phyloP scores from a whole-genome alignment of 2,329 filamentous ascomycete genomes.

The Colletotrichum aenigma region DNA sequence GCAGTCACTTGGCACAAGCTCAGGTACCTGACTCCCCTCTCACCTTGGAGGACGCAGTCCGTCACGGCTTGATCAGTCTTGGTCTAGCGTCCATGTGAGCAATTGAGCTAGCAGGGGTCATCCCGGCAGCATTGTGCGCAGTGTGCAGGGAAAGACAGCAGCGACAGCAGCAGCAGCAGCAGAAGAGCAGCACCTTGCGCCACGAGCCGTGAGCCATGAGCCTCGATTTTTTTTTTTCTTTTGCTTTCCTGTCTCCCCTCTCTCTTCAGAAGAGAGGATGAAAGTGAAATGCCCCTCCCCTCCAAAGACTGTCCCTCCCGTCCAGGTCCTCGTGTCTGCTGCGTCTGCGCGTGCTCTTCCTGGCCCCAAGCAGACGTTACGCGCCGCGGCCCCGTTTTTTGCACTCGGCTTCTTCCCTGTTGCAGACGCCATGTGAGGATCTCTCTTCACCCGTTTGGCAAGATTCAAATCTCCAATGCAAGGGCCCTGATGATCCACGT shows the following conservation, averaged over 20 bases:
- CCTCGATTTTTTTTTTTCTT: neutral
- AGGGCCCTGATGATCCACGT: constrained; percentile 3
- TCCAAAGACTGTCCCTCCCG: neutral
- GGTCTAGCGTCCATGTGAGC: constrained; percentile 23
- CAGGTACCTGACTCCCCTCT: constrained; percentile 6
- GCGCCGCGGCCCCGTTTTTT: neutral
- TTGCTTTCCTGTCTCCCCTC: neutral
- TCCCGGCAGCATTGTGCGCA: constrained; percentile 22
- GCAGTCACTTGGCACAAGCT: constrained; percentile 9
- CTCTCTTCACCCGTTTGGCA: neutral
- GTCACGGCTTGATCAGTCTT: neutral
- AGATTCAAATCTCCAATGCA: constrained; percentile 1
- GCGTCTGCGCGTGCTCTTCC: neutral
- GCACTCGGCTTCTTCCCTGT: neutral
- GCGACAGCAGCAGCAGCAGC: neutral
- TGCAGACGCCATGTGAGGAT: neutral
- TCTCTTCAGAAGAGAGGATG: neutral
- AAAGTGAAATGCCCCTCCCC: neutral
- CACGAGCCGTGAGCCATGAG: neutral
- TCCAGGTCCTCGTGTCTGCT: neutral
- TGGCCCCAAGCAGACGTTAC: neutral
- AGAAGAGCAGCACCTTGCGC: neutral
- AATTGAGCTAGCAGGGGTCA: constrained; percentile 27
- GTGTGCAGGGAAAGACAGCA: constrained; percentile 1
- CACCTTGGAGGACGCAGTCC: constrained; percentile 8